Conservation (phyloP, 2,329 filamentous ascomycete genomes). For the Neofusicoccum umdonicola region DNA sequence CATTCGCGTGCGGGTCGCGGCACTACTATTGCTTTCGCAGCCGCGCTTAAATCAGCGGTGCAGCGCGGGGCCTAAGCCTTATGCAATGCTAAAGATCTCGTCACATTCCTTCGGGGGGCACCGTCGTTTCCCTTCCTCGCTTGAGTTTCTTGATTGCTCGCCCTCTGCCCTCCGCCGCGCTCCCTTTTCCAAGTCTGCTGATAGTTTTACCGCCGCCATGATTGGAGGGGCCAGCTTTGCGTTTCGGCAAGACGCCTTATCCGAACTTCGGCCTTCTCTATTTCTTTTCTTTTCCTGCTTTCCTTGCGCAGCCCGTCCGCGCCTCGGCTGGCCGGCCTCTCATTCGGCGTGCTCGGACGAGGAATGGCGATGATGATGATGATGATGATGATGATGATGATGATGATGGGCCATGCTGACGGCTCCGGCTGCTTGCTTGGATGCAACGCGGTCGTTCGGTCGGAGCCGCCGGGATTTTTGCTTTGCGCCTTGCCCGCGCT, state of each 20-base stretch:
- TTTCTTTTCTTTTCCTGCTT: background rate
- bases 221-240: background rate
- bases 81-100: constrained; percentile 11
- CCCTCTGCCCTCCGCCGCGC: background rate
- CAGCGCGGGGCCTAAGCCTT: constrained; percentile 4
- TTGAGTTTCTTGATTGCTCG: background rate
- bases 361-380: too few species aligned
- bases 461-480: background rate
- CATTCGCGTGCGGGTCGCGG: background rate
- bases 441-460: background rate
- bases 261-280: background rate
- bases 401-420: too few species aligned
- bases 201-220: background rate
- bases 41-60: background rate
- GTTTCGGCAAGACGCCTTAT: background rate
- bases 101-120: constrained; percentile 8
- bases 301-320: too few species aligned
- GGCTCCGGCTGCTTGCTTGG: too few species aligned
- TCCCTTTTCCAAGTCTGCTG: background rate
- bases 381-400: too few species aligned
- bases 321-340: constrained; percentile 3
- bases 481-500: constrained; percentile 2
- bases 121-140: background rate
- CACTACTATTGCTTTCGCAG: background rate
- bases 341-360: background rate